These are phyloP conservation scores for Capsella rubella DNA, from an alignment of 441 rosid species.

Conservation along the genomic window DNA sequence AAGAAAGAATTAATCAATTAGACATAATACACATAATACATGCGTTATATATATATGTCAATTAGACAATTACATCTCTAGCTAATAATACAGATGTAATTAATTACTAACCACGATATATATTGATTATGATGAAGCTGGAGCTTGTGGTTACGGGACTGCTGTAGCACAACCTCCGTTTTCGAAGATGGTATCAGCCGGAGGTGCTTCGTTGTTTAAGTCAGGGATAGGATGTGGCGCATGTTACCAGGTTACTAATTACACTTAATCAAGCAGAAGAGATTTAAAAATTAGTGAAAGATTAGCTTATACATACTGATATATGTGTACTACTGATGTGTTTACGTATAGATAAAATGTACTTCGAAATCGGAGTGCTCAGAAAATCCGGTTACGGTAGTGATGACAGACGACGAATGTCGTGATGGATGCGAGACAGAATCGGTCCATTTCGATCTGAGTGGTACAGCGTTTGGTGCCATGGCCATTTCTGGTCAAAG, in stretches of 20 bases:
- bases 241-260: conserved; percentile 51
- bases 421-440: conserved; percentile 43
- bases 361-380: conserved; percentile 48
- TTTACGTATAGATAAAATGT: conserved; percentile 50
- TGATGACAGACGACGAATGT: conserved; percentile 51
- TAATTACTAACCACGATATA: not conserved
- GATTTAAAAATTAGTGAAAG: not conserved
- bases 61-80: not conserved
- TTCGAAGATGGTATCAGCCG: conserved; percentile 50
- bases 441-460: conserved; percentile 53
- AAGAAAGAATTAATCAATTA: not conserved
- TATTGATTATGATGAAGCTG: conserved; percentile 39
- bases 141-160: conserved; percentile 56
- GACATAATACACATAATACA: not conserved
- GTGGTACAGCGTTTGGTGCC: conserved; percentile 54
- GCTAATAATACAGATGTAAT: no score
- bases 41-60: not conserved
- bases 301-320: not conserved
- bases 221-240: conserved; percentile 57
- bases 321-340: conserved; percentile 7
- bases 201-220: conserved; percentile 53
- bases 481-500: conserved; percentile 52
- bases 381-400: conserved; percentile 44
- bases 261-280: not conserved
- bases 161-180: conserved; percentile 53